Percentiles rank a stretch among this genome's conserved stretches.
Evolutionary conservation across 352 stramenopile genomes (phyloP).

Genomic region (Phytophthora colocasiae): DNA sequence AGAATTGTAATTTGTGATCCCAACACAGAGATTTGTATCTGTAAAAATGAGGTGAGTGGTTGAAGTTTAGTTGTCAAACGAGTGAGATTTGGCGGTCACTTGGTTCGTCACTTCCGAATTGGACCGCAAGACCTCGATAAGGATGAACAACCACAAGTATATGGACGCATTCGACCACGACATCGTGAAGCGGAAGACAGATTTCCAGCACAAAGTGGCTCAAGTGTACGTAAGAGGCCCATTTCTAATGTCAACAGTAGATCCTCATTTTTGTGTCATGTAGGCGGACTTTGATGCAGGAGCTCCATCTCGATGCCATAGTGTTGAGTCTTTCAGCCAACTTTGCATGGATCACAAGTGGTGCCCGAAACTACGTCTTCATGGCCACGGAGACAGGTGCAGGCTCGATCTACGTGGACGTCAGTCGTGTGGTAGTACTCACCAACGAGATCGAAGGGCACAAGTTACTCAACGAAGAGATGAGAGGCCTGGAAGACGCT

Average conservation of each 20-base stretch:
- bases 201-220: conserved; percentile 59
- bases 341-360: conserved; percentile 73
- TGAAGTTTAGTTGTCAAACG: conserved; percentile 35
- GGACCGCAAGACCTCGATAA: background rate
- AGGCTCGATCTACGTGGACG: conserved; percentile 70
- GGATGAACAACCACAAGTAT: conserved; percentile 70
- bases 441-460: conserved; percentile 84
- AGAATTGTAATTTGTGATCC: no score
- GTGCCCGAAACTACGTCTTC: conserved; percentile 71
- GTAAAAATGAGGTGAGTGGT: conserved; percentile 28
- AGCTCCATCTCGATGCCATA: conserved; percentile 51
- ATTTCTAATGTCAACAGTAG: no score
- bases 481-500: conserved; percentile 54
- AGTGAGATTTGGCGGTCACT: no score
- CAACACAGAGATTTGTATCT: background rate
- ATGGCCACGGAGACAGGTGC: conserved; percentile 72
- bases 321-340: conserved; percentile 71
- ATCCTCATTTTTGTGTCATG: background rate
- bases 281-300: conserved; percentile 53
- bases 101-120: conserved; percentile 28
- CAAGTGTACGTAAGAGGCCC: conserved; percentile 43
- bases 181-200: conserved; percentile 41
- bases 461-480: conserved; percentile 71
- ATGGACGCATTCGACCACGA: conserved; percentile 63
- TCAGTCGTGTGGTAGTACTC: conserved; percentile 52